Conservation (phyloP, 805 yeast species). For the Wickerhamiella vanderwaltii region DNA sequence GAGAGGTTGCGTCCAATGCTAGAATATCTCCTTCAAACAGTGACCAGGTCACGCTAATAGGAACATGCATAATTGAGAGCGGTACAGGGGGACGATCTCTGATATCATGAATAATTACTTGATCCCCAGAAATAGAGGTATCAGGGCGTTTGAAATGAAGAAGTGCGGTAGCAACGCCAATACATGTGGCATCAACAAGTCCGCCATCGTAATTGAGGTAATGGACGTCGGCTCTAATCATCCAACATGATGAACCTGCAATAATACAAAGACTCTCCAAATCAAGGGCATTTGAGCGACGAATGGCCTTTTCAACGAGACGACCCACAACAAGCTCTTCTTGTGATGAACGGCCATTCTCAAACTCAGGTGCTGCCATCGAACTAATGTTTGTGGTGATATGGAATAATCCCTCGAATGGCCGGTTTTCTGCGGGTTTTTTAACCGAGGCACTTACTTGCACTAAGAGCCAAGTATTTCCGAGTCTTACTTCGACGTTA, state of each 20-base stretch:
- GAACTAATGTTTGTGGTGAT: conserved; percentile 81
- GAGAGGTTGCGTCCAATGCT: conserved; percentile 54
- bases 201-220: conserved; percentile 88
- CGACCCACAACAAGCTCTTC: conserved; percentile 70
- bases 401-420: conserved; percentile 80
- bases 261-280: conserved; percentile 80
- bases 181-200: conserved; percentile 76
- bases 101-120: conserved; percentile 49
- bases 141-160: conserved; percentile 79
- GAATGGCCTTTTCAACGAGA: conserved; percentile 79
- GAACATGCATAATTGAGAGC: conserved; percentile 73
- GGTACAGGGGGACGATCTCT: conserved; percentile 82
- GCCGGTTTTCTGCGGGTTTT: conserved; percentile 78
- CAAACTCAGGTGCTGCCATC: conserved; percentile 80
- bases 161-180: conserved; percentile 80
- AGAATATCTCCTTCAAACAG: conserved; percentile 42
- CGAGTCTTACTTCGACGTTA: conserved; percentile 64
- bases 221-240: conserved; percentile 78
- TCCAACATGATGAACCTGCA: conserved; percentile 89
- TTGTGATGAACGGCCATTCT: conserved; percentile 57
- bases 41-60: conserved; percentile 81
- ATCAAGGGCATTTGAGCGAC: conserved; percentile 84
- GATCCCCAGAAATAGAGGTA: conserved; percentile 42
- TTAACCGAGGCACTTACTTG: conserved; percentile 64
- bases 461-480: conserved; percentile 59